A percentile compares a stretch with the other conserved stretches of the same genome.
Conservation (phyloP, 2,329 filamentous ascomycete species). For the Plectosphaerella plurivora region DNA sequence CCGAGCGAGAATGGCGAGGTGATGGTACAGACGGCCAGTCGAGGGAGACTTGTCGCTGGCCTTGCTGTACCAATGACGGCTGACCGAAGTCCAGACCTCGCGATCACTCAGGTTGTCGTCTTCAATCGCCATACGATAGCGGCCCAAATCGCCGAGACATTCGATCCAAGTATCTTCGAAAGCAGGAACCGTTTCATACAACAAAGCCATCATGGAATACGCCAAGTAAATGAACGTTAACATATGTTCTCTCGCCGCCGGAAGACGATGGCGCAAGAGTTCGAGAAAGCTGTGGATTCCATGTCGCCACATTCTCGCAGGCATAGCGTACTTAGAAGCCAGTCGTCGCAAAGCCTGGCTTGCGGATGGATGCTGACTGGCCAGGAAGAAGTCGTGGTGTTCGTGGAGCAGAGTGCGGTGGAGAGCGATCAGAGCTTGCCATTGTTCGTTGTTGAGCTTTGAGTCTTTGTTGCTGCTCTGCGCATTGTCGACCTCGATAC, state of each 20-base stretch:
- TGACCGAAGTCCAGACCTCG: slow-evolving; percentile 78
- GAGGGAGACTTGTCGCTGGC: slow-evolving; percentile 73
- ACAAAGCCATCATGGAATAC: slow-evolving; percentile 82
- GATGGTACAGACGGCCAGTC: slow-evolving; percentile 79
- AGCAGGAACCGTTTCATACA: slow-evolving; percentile 78
- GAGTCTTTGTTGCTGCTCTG: slow-evolving; percentile 42
- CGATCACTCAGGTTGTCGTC: slow-evolving; percentile 71
- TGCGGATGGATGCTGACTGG: slow-evolving; percentile 79
- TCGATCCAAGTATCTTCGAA: slow-evolving; percentile 94
- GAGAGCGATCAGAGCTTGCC: slow-evolving; percentile 77
- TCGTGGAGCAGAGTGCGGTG: slow-evolving; percentile 79
- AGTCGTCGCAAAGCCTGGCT: slow-evolving; percentile 62
- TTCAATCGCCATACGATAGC: slow-evolving; percentile 88
- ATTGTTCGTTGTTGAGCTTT: slow-evolving; percentile 63
- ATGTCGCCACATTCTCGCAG: slow-evolving; percentile 89
- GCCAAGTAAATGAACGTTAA: slow-evolving; percentile 83
- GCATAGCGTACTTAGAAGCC: slow-evolving; percentile 83
- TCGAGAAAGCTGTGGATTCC: slow-evolving; percentile 86
- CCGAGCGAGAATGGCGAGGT: slow-evolving; percentile 73
- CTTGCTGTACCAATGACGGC: slow-evolving; percentile 78
- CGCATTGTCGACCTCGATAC: slow-evolving; percentile 74
- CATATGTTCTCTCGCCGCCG: slow-evolving; percentile 81
- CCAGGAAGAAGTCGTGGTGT: slow-evolving; percentile 82
- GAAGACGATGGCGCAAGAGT: slow-evolving; percentile 68
- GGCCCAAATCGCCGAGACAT: slow-evolving; percentile 78